Evolutionary conservation across 169 alveolate genomes (phyloP).

Genomic region (Plasmodium falciparum): DNA sequence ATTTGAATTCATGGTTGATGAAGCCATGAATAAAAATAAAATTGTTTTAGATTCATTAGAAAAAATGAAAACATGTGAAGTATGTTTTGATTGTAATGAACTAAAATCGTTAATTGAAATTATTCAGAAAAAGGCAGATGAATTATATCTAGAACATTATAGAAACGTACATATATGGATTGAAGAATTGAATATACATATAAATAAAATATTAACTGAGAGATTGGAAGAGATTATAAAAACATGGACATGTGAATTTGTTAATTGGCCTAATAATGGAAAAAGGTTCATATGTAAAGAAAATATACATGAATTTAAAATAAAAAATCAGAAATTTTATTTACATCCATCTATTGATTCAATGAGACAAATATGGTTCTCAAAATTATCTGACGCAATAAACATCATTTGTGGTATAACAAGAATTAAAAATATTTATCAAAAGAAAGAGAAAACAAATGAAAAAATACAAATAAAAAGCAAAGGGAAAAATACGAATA

Average conservation of each 20-base stretch:
- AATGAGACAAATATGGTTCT: slow-evolving; percentile 76
- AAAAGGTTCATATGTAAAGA: slow-evolving; percentile 65
- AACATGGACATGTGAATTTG: slow-evolving; percentile 90
- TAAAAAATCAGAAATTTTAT: slow-evolving; percentile 56
- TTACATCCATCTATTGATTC: slow-evolving; percentile 61
- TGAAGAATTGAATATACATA: slow-evolving; percentile 86
- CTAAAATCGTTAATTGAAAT: slow-evolving; percentile 57
- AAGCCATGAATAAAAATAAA: slow-evolving; percentile 72
- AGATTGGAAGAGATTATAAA: slow-evolving; percentile 87
- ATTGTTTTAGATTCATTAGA: slow-evolving; percentile 70
- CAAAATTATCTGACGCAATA: slow-evolving; percentile 56
- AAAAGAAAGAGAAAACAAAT: slow-evolving; percentile 81
- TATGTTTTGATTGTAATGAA: slow-evolving; percentile 28
- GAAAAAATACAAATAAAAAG: slow-evolving; percentile 69
- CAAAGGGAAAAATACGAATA: neutral
- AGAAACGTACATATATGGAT: slow-evolving; percentile 92
- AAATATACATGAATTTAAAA: slow-evolving; percentile 58
- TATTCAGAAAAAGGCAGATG: slow-evolving; percentile 86
- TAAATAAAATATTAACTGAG: slow-evolving; percentile 86
- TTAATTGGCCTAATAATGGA: slow-evolving; percentile 76
- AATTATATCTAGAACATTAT: slow-evolving; percentile 86
- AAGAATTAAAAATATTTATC: slow-evolving; percentile 66
- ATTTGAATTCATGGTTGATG: slow-evolving; percentile 82
- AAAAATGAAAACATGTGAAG: slow-evolving; percentile 59
- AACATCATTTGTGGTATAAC: slow-evolving; percentile 77